Base-by-base conservation (phyloP, 2,329 filamentous ascomycete genomes). In the Diplodia seriata region DNA sequence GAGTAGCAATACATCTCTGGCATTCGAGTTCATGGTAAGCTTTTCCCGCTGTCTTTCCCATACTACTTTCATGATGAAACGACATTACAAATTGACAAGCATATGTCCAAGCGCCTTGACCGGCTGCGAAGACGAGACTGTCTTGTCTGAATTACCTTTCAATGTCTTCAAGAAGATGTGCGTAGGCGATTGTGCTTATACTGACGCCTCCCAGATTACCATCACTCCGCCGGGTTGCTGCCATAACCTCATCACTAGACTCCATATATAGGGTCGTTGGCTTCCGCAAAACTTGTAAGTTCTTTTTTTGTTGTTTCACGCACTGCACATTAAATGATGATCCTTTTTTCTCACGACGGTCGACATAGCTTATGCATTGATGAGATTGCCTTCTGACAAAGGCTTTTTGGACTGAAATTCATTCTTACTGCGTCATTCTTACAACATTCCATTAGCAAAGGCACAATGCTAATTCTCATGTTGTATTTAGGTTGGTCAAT, bases 71-170 rank as follows among this genome's bases (percentile, higher is more conserved):
- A 88, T 95, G 92, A 95, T 95, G 92, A 95, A 86, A 85, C 81
- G 87, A 93, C 90, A 87, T 85, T 84, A 85, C 86, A 84, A 81
- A 90, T 89, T 67, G 92, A 96, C 93, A 96, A 96, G 92, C 92
- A 96, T 96, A 96, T 96, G 92, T 96, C 93, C 86, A 90, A 96
- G 93, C 33, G 85, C 83, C 71, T 73, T 69, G 67, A 68, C 59
- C 54, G 61, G 73, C 62, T 73, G 76, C 76, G 81, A 85, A 77
- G 85, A 87, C 78, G 77, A 79, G 71, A 76, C 73, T 71, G 77
- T 79, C 76, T 74, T 68, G 70, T 68, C 77, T 80, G 78, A 80
- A 71, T 68, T 43, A 62, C 59, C 40, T 8, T 49, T 29, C 18
- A 36, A 4, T 33, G 18, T 31, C 12, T 20, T 11, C n/a, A 20